Conservation (phyloP, 148 eudicot species). For the Camellia japonica region DNA sequence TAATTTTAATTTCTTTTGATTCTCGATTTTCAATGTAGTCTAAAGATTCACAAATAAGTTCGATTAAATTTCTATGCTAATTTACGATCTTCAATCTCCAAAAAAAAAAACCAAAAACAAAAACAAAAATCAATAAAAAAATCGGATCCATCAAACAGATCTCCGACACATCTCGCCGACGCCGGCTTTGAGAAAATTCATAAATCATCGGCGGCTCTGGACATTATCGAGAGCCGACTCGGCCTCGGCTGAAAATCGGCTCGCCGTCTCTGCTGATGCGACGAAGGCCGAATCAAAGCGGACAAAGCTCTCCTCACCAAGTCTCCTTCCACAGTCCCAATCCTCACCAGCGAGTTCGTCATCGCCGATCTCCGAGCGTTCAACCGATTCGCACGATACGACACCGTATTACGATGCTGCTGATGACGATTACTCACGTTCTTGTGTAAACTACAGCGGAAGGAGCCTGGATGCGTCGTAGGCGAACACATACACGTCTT, state of each 20-base stretch:
- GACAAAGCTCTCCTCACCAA: slow-evolving; percentile 51
- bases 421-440: neutral
- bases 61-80: neutral
- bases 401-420: slow-evolving; percentile 4
- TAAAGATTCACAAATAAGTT: neutral
- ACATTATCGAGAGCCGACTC: slow-evolving; percentile 45
- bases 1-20: neutral
- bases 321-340: slow-evolving; percentile 58
- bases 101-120: neutral
- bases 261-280: slow-evolving; percentile 46
- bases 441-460: slow-evolving; percentile 23
- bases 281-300: slow-evolving; percentile 52
- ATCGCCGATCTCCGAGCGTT: slow-evolving; percentile 53
- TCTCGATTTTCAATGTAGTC: neutral
- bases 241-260: slow-evolving; percentile 40
- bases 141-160: neutral
- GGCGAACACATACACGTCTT: slow-evolving; percentile 11
- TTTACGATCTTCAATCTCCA: neutral
- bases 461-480: slow-evolving; percentile 12
- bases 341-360: slow-evolving; percentile 56
- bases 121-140: neutral
- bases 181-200: neutral
- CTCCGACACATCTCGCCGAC: neutral
- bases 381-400: slow-evolving; percentile 33
- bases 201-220: slow-evolving; percentile 29